A percentile compares a stretch with the other conserved stretches of the same genome.
Evolutionary conservation across 495 filamentous ascomycete genomes (phyloP).

Genomic region (Penicillium bovifimosum): DNA sequence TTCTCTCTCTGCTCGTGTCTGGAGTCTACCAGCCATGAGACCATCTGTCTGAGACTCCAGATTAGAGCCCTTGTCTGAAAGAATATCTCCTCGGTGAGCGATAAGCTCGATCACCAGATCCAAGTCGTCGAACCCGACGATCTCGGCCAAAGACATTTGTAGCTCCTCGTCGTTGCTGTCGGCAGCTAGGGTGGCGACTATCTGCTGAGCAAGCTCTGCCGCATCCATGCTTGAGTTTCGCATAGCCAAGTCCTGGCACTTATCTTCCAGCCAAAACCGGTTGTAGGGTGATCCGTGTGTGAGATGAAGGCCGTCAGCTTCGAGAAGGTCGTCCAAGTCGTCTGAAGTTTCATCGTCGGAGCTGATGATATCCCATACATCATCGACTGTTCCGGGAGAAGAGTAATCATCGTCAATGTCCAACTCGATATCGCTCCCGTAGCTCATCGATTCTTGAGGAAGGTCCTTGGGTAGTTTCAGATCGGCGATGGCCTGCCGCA

Average conservation of each 20-base stretch:
- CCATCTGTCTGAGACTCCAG: slow-evolving; percentile 43
- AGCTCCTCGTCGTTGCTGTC: slow-evolving; percentile 72
- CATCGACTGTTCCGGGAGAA: slow-evolving; percentile 58
- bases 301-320: slow-evolving; percentile 13
- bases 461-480: slow-evolving; percentile 52
- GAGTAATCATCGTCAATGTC: slow-evolving; percentile 59
- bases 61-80: slow-evolving; percentile 31
- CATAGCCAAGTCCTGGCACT: slow-evolving; percentile 55
- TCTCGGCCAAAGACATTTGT: slow-evolving; percentile 83
- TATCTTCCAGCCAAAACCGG: slow-evolving; percentile 56
- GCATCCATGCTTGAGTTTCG: slow-evolving; percentile 58
- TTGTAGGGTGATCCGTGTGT: slow-evolving; percentile 27
- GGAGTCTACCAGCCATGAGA: slow-evolving; percentile 50
- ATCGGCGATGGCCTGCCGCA: slow-evolving; percentile 68
- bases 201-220: slow-evolving; percentile 60
- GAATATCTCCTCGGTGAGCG: slow-evolving; percentile 61
- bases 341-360: slow-evolving; percentile 60
- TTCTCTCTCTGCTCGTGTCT: slow-evolving; percentile 72
- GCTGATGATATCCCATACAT: slow-evolving; percentile 86
- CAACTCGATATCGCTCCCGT: slow-evolving; percentile 54
- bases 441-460: slow-evolving; percentile 34
- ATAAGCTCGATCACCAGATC: slow-evolving; percentile 85
- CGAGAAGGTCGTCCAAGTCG: slow-evolving; percentile 34
- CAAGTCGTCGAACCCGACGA: slow-evolving; percentile 86
- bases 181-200: slow-evolving; percentile 61